These are phyloP conservation scores for Citrullus mucosospermus DNA, from an alignment of 306 rosid genomes.

Conservation along the genomic window DNA sequence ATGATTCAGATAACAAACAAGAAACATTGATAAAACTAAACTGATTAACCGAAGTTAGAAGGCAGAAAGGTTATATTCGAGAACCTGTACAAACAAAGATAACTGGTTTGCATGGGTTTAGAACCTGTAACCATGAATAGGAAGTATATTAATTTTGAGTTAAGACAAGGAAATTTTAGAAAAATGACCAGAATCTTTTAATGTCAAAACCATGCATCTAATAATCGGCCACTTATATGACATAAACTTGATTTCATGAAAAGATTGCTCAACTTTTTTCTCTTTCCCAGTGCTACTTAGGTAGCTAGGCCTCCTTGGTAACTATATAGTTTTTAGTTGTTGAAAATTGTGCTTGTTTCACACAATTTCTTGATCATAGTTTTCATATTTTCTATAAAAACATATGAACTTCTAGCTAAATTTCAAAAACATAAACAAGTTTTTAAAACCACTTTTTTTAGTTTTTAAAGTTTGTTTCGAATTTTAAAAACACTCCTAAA, in stretches of 20 bases:
- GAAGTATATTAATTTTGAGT: neutral
- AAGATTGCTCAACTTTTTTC: neutral
- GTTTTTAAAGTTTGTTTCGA: too few relatives aligned
- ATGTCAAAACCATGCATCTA: neutral
- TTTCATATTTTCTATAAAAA: too few relatives aligned
- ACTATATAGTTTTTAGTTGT: too few relatives aligned
- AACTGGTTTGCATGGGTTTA: slow-evolving; percentile 67
- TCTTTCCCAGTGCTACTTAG: neutral
- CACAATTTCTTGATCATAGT: too few relatives aligned
- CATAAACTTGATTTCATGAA: neutral
- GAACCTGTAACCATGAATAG: slow-evolving; percentile 40
- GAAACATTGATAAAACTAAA: slow-evolving; percentile 5
- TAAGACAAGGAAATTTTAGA: neutral
- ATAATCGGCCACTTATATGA: neutral
- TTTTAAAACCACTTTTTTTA: too few relatives aligned
- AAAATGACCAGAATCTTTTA: neutral
- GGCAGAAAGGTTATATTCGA: neutral
- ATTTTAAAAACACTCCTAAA: too few relatives aligned
- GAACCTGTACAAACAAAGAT: slow-evolving; percentile 83
- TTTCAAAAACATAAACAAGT: too few relatives aligned
- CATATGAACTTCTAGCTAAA: too few relatives aligned
- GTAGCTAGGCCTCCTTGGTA: neutral
- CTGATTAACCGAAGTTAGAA: slow-evolving; percentile 1
- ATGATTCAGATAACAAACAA: slow-evolving; percentile 4
- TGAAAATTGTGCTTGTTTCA: too few relatives aligned